Evolutionary conservation across 176 grass and related monocot species (phyloP), one percentile per base, ranked within the genome.

Genomic region (Tillandsia leiboldiana): DNA sequence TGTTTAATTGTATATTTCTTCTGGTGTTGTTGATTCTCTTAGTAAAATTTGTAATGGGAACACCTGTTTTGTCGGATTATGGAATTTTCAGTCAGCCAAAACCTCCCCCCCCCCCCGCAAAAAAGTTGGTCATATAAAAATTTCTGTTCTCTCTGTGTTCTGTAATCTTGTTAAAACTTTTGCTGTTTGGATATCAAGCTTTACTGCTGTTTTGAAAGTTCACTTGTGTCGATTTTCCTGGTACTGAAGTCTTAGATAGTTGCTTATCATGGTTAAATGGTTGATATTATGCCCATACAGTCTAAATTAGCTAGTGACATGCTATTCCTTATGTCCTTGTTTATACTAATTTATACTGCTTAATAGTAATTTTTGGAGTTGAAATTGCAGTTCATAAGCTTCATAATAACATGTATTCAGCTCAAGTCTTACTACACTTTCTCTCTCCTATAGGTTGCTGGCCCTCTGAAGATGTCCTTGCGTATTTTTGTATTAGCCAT

Each of bases 391-490:
- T 70, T 15, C 70, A 15, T 59, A 18, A 59, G 20, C 54, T 59
- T 59, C 20, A 8, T 22, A 59, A 20, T 9, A 59, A 15, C 54
- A 51, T 58, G 9, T 67, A 53, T 66, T 50, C 17, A 42, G 66
- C 20, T 68, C 13, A 50, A 42, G 3, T 70, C 49, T 78, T 24
- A 63, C 67, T 79, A 70, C 17, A 15, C 70, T 26, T 49, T 49
- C 48, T 72, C 23, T 17, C 53, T 23, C 18, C 26, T 80, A 51
- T 81, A 93, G 89, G 89, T 88, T 76, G 81, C 67, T 93, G 94
- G 94, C 94, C 94, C n/a, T 93, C 87, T 70, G 94, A 99, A 90
- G 89, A 99, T 73, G 89, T 99, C 67, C 89, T 99, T 76, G 89
- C 87, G 20, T 99, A 87, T 78, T 93, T 91, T 72, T 93, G 87